A percentile compares a stretch with the other conserved stretches of the same genome.
Evolutionary conservation across 2,329 filamentous ascomycete species (phyloP).

Genomic region (Penicillium sclerotigenum): DNA sequence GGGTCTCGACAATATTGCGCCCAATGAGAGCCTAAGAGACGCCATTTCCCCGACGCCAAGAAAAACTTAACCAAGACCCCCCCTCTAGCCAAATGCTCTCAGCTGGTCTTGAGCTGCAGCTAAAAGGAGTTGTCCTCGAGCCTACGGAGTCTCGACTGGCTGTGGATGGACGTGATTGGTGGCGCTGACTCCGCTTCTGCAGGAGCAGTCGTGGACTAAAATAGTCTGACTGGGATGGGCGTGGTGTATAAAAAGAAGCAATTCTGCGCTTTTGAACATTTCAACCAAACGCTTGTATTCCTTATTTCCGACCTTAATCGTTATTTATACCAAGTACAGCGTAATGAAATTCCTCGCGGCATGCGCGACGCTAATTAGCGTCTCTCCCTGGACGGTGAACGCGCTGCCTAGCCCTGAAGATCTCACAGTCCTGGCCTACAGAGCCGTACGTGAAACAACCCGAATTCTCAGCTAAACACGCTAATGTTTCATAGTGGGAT

Average conservation of each 20-base stretch:
- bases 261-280: background rate
- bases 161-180: slow-evolving; percentile 2
- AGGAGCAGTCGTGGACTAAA: background rate
- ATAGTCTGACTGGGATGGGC: background rate
- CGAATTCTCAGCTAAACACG: background rate
- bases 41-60: slow-evolving; percentile 7
- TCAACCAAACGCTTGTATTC: too few species aligned
- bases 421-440: slow-evolving; percentile 13
- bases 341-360: slow-evolving; percentile 5
- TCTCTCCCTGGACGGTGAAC: background rate
- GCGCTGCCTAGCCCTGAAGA: slow-evolving; percentile 4
- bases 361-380: background rate
- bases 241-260: background rate
- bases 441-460: slow-evolving; percentile 15
- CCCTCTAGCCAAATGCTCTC: background rate
- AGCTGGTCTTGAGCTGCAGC: background rate
- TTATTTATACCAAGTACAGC: background rate
- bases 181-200: background rate
- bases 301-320: background rate
- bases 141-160: background rate
- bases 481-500: slow-evolving; percentile 24
- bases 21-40: background rate
- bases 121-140: background rate
- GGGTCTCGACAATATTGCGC: background rate
- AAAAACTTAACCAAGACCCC: background rate